phyloP scores from a whole-genome alignment of 345 rosid species.

The Salix caprea region DNA sequence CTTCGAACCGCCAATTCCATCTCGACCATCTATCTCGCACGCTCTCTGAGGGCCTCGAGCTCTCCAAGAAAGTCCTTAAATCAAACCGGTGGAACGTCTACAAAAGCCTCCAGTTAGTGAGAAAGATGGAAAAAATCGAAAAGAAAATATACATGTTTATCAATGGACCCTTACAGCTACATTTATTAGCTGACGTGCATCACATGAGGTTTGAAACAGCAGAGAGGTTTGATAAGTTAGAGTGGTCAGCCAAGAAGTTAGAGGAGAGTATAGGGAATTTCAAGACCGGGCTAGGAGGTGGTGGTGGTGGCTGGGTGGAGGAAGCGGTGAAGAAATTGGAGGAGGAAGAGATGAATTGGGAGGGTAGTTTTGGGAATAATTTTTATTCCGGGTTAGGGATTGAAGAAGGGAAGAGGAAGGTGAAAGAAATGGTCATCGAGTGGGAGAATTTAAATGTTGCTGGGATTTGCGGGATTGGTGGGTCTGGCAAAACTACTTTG shows the following conservation, averaged over 20 bases:
- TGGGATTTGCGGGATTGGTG: conserved; percentile 81
- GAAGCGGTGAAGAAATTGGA: conserved; percentile 52
- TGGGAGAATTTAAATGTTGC: conserved; percentile 34
- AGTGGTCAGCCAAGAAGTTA: conserved; percentile 33
- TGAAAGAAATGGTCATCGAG: conserved; percentile 64
- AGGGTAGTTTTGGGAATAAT: conserved; percentile 28
- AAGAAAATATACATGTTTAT: conserved; percentile 43
- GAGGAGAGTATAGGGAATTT: conserved; percentile 51
- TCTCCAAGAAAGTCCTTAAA: conserved; percentile 36
- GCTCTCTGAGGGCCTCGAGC: conserved; percentile 43
- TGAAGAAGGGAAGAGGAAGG: conserved; percentile 63
- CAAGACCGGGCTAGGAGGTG: conserved; percentile 49
- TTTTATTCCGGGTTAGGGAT: conserved; percentile 36
- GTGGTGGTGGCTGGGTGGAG: conserved; percentile 42
- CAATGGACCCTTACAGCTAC: conserved; percentile 34
- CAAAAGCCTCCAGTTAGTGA: conserved; percentile 39
- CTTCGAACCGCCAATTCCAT: conserved; percentile 57
- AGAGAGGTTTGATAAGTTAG: conserved; percentile 53
- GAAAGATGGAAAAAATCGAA: conserved; percentile 70
- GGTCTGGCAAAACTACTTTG: conserved; percentile 86
- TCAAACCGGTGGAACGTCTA: conserved; percentile 64
- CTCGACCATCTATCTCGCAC: conserved; percentile 47
- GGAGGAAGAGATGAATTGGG: conserved; percentile 40
- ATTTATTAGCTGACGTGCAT: conserved; percentile 68
- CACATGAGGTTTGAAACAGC: conserved; percentile 35